phyloP scores from a whole-genome alignment of 2,329 filamentous ascomycete genomes.

The Cladorrhinum sp. region DNA sequence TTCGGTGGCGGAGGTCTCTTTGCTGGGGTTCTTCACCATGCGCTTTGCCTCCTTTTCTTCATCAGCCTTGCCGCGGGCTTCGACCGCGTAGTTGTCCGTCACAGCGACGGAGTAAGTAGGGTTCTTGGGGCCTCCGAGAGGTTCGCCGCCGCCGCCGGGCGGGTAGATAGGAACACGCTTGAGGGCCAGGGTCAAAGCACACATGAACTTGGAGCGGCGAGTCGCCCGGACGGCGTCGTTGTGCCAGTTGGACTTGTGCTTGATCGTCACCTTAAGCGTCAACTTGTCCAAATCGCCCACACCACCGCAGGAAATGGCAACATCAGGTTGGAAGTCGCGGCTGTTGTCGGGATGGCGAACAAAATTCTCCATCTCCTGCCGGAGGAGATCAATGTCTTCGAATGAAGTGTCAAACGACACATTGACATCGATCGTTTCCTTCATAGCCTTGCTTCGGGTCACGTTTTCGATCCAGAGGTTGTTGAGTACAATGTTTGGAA shows the following conservation, averaged over 20 bases:
- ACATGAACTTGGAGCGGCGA: slow-evolving; percentile 94
- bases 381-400: slow-evolving; percentile 83
- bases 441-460: slow-evolving; percentile 86
- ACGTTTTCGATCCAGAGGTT: slow-evolving; percentile 94
- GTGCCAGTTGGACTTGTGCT: slow-evolving; percentile 90
- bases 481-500: slow-evolving; percentile 91
- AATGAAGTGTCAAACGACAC: slow-evolving; percentile 85
- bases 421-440: slow-evolving; percentile 74
- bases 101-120: slow-evolving; percentile 79
- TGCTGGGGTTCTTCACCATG: slow-evolving; percentile 17
- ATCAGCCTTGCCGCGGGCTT: slow-evolving; percentile 58
- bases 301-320: slow-evolving; percentile 73
- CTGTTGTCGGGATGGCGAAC: slow-evolving; percentile 79
- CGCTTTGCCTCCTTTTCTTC: slow-evolving; percentile 55
- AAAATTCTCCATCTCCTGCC: slow-evolving; percentile 79
- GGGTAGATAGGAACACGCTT: slow-evolving; percentile 82
- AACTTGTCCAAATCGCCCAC: slow-evolving; percentile 87
- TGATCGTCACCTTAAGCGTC: slow-evolving; percentile 75
- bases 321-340: slow-evolving; percentile 85
- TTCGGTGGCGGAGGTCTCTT: slow-evolving; percentile 36
- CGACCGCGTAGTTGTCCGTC: slow-evolving; percentile 62
- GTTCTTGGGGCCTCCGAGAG: slow-evolving; percentile 65
- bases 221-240: slow-evolving; percentile 79
- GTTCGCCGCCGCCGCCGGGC: slow-evolving; percentile 68
- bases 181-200: slow-evolving; percentile 79